Evolutionary conservation across 1,139 yeast genomes (phyloP).

Genomic region (Nakaseomyces kungkrabaensis): DNA sequence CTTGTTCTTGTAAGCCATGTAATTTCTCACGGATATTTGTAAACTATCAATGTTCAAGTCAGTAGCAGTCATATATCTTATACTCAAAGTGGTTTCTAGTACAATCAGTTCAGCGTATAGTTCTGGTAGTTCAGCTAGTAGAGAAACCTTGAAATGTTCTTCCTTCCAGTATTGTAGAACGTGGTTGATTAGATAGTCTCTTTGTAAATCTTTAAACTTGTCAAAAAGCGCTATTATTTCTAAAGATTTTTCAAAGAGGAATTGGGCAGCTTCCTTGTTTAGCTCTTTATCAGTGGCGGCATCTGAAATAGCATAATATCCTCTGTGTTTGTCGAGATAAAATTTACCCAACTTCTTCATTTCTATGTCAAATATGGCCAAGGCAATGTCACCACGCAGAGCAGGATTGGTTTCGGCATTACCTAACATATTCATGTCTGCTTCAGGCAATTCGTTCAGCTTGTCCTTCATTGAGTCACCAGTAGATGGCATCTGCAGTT

Average conservation of each 20-base stretch:
- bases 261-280: slow-evolving; percentile 22
- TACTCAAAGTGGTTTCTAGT: slow-evolving; percentile 56
- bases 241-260: slow-evolving; percentile 37
- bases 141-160: slow-evolving; percentile 13
- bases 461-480: slow-evolving; percentile 51
- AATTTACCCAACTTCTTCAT: slow-evolving; percentile 38
- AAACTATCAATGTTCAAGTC: slow-evolving; percentile 40
- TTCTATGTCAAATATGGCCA: slow-evolving; percentile 71
- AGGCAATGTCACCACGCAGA: slow-evolving; percentile 77
- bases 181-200: slow-evolving; percentile 57
- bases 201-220: slow-evolving; percentile 56
- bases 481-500: slow-evolving; percentile 35
- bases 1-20: slow-evolving; percentile 49
- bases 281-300: slow-evolving; percentile 20
- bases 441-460: slow-evolving; percentile 70
- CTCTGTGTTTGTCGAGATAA: slow-evolving; percentile 26
- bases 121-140: slow-evolving; percentile 19
- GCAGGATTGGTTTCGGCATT: slow-evolving; percentile 84
- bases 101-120: slow-evolving; percentile 35
- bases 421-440: slow-evolving; percentile 79
- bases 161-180: slow-evolving; percentile 44
- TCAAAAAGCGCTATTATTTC: slow-evolving; percentile 51
- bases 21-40: slow-evolving; percentile 64
- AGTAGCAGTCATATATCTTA: slow-evolving; percentile 39
- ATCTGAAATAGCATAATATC: slow-evolving; percentile 24